phyloP scores from a whole-genome alignment of 306 rosid species.

The Oemleria cerasiformis region DNA sequence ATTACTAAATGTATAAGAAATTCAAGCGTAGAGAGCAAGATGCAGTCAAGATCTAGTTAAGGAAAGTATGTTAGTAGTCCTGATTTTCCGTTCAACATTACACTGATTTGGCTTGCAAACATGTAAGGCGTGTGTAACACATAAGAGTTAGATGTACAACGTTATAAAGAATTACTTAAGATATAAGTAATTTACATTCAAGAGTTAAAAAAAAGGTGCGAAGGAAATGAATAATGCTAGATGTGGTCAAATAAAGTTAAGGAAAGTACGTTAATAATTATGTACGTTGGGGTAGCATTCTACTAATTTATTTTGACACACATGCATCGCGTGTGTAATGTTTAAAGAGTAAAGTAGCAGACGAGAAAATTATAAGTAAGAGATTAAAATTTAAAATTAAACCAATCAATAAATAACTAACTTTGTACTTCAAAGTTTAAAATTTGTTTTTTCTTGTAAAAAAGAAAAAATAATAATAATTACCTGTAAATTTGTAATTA shows the following conservation, averaged over 20 bases:
- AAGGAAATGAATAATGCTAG: too few species aligned
- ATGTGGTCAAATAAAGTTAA: too few species aligned
- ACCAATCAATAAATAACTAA: background rate
- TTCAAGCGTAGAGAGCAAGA: background rate
- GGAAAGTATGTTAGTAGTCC: background rate
- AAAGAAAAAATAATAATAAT: background rate
- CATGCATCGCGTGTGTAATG: too few species aligned
- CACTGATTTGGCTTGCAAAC: background rate
- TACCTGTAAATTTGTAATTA: background rate
- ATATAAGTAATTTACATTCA: too few species aligned
- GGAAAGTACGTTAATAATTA: too few species aligned
- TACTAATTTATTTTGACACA: too few species aligned
- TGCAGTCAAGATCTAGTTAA: background rate
- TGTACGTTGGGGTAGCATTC: too few species aligned
- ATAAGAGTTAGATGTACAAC: background rate
- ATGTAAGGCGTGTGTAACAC: background rate
- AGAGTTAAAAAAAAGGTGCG: too few species aligned
- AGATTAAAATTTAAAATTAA: too few species aligned
- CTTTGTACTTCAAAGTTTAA: background rate
- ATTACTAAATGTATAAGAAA: background rate
- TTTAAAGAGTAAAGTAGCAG: too few species aligned
- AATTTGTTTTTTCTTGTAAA: background rate
- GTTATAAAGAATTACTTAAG: background rate
- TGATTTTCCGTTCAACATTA: rapidly evolving
- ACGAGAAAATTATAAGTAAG: too few species aligned